Conservation (phyloP, 2,329 filamentous ascomycete species). For the Aspergillus sp. region DNA sequence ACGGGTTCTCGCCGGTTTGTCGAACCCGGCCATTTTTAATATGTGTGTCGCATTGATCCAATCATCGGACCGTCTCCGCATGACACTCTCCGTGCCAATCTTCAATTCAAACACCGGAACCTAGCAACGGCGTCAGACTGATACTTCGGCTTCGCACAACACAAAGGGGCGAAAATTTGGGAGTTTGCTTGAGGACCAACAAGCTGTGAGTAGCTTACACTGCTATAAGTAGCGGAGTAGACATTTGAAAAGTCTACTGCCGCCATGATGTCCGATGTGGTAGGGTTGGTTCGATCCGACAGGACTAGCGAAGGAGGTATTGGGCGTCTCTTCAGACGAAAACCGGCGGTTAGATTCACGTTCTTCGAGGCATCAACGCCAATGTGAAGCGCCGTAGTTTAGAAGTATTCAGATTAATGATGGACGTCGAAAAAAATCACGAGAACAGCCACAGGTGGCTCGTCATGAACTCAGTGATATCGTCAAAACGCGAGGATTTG, state of each 20-base stretch:
- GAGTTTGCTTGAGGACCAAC: neutral
- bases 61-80: constrained; percentile 89
- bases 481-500: constrained; percentile 33
- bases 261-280: constrained; percentile 37
- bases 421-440: constrained; percentile 14
- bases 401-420: constrained; percentile 20
- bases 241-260: constrained; percentile 52
- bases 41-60: constrained; percentile 99
- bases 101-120: constrained; percentile 95
- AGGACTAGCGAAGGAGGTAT: constrained; percentile 26
- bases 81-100: constrained; percentile 87
- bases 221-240: constrained; percentile 69
- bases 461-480: constrained; percentile 33
- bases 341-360: constrained; percentile 16
- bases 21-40: constrained; percentile 92
- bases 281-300: constrained; percentile 27
- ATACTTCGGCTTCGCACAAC: neutral
- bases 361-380: constrained; percentile 17
- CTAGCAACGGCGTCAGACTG: constrained; percentile 51
- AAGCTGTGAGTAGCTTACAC: constrained; percentile 48
- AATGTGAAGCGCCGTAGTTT: neutral
- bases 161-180: neutral
- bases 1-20: constrained; percentile 92
- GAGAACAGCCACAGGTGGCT: constrained; percentile 37
- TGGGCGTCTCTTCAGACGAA: constrained; percentile 17